Percentiles rank a stretch among this genome's conserved stretches.
These are phyloP conservation scores for Ustilago lituana DNA, from an alignment of 1,284 basidiomycete species.

Conservation along the genomic window DNA sequence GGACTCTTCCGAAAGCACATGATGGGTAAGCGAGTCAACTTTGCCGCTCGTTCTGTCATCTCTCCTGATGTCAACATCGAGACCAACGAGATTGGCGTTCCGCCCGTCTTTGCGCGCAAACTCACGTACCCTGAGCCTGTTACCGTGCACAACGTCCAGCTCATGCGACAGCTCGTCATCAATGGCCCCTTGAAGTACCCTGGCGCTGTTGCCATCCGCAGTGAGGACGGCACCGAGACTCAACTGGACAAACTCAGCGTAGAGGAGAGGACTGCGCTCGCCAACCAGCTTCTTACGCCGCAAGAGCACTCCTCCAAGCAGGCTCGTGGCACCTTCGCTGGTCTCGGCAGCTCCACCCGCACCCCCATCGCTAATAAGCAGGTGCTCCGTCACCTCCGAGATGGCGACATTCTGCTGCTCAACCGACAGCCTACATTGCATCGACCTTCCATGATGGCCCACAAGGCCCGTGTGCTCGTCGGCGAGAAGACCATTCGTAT, in stretches of 20 bases:
- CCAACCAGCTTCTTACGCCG: slow-evolving; percentile 95
- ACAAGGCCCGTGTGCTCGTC: slow-evolving; percentile 87
- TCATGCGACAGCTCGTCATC: slow-evolving; percentile 89
- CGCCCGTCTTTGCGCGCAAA: slow-evolving; percentile 96
- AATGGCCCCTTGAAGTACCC: slow-evolving; percentile 89
- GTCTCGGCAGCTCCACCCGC: slow-evolving; percentile 60
- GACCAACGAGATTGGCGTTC: slow-evolving; percentile 97
- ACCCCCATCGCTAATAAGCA: slow-evolving; percentile 84
- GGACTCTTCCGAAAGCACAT: slow-evolving; percentile 98
- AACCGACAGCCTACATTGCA: slow-evolving; percentile 99
- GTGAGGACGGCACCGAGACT: slow-evolving; percentile 79
- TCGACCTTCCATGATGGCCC: slow-evolving; percentile 99
- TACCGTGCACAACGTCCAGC: slow-evolving; percentile 87
- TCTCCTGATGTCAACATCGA: slow-evolving; percentile 99
- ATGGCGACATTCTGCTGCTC: slow-evolving; percentile 94
- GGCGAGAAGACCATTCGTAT: slow-evolving; percentile 99
- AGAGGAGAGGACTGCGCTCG: slow-evolving; percentile 89
- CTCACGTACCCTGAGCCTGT: slow-evolving; percentile 98
- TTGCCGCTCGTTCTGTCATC: slow-evolving; percentile 98
- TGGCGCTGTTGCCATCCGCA: slow-evolving; percentile 92
- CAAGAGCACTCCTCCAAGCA: slow-evolving; percentile 74
- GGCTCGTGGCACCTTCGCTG: slow-evolving; percentile 63
- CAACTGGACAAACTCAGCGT: slow-evolving; percentile 77
- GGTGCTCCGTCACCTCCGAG: slow-evolving; percentile 91
- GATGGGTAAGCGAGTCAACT: slow-evolving; percentile 99